These are phyloP conservation scores for Hymenotorrendiella dingleyae DNA, from an alignment of 2,329 filamentous ascomycete genomes.

Conservation along the genomic window DNA sequence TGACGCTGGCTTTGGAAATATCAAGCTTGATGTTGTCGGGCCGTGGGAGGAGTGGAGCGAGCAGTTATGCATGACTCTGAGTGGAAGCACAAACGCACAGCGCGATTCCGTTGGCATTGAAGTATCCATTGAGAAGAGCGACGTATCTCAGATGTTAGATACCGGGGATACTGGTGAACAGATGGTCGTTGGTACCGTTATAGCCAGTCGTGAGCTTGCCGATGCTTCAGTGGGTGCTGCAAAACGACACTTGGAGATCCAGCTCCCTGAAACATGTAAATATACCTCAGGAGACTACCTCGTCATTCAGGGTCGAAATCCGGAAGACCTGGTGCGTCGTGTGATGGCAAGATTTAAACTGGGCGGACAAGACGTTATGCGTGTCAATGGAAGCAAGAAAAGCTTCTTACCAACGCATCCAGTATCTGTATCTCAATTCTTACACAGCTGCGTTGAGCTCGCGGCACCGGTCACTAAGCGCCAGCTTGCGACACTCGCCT, in stretches of 20 bases:
- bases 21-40: conserved; percentile 58
- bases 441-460: conserved; percentile 2
- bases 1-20: conserved; percentile 52
- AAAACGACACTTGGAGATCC: conserved; percentile 63
- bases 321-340: background rate
- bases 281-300: conserved; percentile 74
- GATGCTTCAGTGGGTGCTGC: conserved; percentile 38
- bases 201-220: conserved; percentile 45
- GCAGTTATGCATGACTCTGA: conserved; percentile 47
- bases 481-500: background rate
- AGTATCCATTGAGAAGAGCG: background rate
- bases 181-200: conserved; percentile 48
- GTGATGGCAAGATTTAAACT: conserved; percentile 22
- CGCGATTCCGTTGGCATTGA: background rate
- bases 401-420: background rate
- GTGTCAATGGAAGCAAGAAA: background rate
- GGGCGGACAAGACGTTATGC: background rate
- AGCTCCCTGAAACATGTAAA: conserved; percentile 56
- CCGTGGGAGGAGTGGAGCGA: conserved; percentile 64
- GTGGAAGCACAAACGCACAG: conserved; percentile 42
- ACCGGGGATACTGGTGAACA: no score
- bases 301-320: conserved; percentile 44
- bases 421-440: background rate
- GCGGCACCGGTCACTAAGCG: conserved; percentile 4
- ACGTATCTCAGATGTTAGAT: no score